Percentiles rank a stretch among this genome's conserved stretches.
phyloP scores from a whole-genome alignment of 2,329 filamentous ascomycete genomes.

The Zalaria obscura region DNA sequence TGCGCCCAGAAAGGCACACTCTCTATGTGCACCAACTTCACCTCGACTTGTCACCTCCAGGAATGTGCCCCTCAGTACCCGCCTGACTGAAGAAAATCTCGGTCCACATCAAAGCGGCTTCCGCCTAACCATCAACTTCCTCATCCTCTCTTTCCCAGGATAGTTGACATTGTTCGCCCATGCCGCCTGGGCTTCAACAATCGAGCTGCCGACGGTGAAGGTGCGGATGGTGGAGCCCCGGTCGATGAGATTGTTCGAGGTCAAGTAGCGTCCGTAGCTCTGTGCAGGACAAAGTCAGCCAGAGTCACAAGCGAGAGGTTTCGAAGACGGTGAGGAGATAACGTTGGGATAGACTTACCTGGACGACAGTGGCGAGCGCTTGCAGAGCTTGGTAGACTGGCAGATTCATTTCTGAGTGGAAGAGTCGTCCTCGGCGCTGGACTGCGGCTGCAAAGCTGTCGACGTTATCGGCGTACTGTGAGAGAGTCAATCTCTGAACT shows the following conservation, averaged over 20 bases:
- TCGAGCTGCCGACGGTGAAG: conserved; percentile 17
- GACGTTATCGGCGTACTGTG: conserved; percentile 14
- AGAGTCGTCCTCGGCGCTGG: conserved; percentile 17
- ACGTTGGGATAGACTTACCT: conserved; percentile 3
- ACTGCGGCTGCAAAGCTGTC: conserved; percentile 16
- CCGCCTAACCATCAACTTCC: neutral
- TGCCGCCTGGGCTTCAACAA: conserved; percentile 10
- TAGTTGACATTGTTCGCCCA: conserved; percentile 6
- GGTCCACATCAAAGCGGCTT: neutral
- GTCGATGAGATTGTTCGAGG: conserved; percentile 13
- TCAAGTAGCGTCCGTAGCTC: conserved; percentile 16
- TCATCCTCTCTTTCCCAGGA: conserved; percentile 2
- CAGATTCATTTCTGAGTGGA: conserved; percentile 22
- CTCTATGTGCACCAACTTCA: no score
- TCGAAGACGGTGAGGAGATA: neutral
- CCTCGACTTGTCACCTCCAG: no score
- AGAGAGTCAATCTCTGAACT: neutral
- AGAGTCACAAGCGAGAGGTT: neutral
- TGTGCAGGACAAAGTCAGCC: neutral
- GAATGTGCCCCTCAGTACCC: no score
- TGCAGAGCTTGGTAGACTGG: conserved; percentile 19
- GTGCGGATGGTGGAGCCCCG: conserved; percentile 18
- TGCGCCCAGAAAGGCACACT: no score
- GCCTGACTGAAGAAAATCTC: no score
- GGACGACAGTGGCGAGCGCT: conserved; percentile 16